phyloP scores from a whole-genome alignment of 768 basidiomycete genomes.

The Lepiota subincarnata region DNA sequence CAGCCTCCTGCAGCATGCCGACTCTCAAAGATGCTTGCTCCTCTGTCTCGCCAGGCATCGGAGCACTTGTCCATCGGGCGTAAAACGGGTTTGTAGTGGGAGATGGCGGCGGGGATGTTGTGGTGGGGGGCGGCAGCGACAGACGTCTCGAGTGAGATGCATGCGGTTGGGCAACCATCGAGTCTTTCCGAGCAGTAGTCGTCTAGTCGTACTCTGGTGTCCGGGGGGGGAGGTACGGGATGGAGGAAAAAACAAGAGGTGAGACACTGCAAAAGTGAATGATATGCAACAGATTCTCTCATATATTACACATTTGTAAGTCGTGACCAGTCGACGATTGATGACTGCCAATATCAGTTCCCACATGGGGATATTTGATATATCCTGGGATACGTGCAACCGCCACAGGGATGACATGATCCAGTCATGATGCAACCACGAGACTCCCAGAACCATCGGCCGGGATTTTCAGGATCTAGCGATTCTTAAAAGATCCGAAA shows the following conservation, averaged over 20 bases:
- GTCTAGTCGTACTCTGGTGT: neutral
- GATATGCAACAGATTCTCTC: neutral
- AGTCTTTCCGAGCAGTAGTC: neutral
- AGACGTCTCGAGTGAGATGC: neutral
- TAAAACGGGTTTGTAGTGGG: slow-evolving; percentile 26
- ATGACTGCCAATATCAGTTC: neutral
- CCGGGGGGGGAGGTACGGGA: neutral
- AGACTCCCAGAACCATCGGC: neutral
- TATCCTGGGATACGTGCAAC: neutral
- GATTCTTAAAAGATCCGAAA: neutral
- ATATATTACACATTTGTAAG: slow-evolving; percentile 1
- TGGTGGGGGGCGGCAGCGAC: slow-evolving; percentile 2
- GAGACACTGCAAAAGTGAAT: neutral
- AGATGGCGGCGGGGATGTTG: slow-evolving; percentile 8
- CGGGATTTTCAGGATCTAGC: neutral
- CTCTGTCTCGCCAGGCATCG: slow-evolving; percentile 28
- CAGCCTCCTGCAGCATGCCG: slow-evolving; percentile 36
- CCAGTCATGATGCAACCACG: neutral
- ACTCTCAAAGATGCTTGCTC: slow-evolving; percentile 31
- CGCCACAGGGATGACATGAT: slow-evolving; percentile 1
- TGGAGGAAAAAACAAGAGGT: neutral
- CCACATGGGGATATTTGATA: slow-evolving; percentile 6
- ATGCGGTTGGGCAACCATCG: neutral
- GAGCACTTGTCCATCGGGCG: slow-evolving; percentile 19
- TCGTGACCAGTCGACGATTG: neutral